Base-by-base conservation (phyloP, 768 basidiomycete genomes). In the Hericium rajendrae region DNA sequence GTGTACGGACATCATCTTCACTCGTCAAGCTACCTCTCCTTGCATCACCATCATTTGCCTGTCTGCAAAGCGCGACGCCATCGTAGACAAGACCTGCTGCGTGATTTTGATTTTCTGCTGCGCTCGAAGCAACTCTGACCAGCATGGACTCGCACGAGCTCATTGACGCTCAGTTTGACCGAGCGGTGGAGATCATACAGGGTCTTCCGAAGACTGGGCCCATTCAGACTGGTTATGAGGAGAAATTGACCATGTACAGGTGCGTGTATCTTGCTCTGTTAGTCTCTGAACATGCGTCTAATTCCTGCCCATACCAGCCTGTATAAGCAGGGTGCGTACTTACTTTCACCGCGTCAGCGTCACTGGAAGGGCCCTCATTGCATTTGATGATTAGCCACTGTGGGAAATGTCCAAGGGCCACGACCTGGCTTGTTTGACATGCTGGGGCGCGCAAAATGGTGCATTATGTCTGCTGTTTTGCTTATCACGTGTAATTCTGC, bases 181-280 rank as follows among this genome's bases (percentile, higher is more conserved):
- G 94, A 28, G 93, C 94, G 3, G 94, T 97, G 10, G 87, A 94
- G 70, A 95, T 97, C 56, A 86, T 97, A 4, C 94, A 97, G 69
- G 74, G 88, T 57, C 74, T 97, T 37, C 93, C 94, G 1, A 95
- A 95, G 76, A 91, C 84, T 10, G 93, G 94, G 0, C 92, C 94
- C 32, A 93, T 97, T 65, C 93, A 97, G 70, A 97, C 94, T 0
- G 89, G 83, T 61, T 97, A 97, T 68, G 94, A 97, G 63, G 93
- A 95, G 69, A 97, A 97, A 69, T 73, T 97, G 13, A 81, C 83
- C 11, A 91, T 97, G 83, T 97, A 97, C 68, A 91, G 91, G 87
- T 86, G 59, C 38, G 79, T 68, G 16, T 18, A 10, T 26, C 11
- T 12, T 40, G 38, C 38, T 50, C 38, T 52, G 16, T 20, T 37